These are phyloP conservation scores for Nothophytophthora sp. DNA, from an alignment of 352 stramenopile genomes.

Conservation along the genomic window DNA sequence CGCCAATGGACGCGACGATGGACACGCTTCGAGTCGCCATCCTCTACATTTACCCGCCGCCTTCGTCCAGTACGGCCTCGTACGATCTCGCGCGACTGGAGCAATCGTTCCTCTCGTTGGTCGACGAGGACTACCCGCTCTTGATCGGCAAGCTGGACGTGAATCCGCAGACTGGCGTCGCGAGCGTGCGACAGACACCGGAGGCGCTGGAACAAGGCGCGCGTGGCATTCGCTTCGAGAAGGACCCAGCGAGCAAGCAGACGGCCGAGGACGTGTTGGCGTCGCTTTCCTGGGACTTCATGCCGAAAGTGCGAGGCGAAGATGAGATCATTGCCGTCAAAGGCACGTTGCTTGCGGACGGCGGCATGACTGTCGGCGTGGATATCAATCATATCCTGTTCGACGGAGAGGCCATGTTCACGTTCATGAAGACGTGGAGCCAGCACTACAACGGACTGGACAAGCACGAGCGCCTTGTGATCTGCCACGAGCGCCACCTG, in stretches of 20 bases:
- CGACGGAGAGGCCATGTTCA: slow-evolving; percentile 55
- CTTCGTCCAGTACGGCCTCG: neutral
- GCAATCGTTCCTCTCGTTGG: slow-evolving; percentile 24
- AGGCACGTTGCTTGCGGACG: slow-evolving; percentile 43
- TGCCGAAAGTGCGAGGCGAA: slow-evolving; percentile 16
- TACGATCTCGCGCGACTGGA: slow-evolving; percentile 44
- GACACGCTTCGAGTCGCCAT: slow-evolving; percentile 37
- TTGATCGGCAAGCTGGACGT: slow-evolving; percentile 34
- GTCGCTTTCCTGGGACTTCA: slow-evolving; percentile 33
- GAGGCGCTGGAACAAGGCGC: slow-evolving; percentile 13
- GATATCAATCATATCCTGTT: slow-evolving; percentile 47
- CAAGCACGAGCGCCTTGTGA: slow-evolving; percentile 19
- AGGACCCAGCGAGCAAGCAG: slow-evolving; percentile 1
- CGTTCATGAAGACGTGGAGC: slow-evolving; percentile 55
- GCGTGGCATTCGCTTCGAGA: slow-evolving; percentile 35
- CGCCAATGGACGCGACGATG: slow-evolving; percentile 56
- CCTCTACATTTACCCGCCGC: slow-evolving; percentile 55
- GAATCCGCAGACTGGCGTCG: slow-evolving; percentile 23
- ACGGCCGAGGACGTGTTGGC: slow-evolving; percentile 34
- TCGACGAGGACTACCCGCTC: slow-evolving; percentile 49
- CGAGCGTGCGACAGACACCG: slow-evolving; percentile 32
- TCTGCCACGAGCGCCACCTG: slow-evolving; percentile 47
- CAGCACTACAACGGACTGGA: slow-evolving; percentile 37
- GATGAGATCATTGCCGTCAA: slow-evolving; percentile 38
- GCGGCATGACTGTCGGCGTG: slow-evolving; percentile 44